These are phyloP conservation scores for Glarea lozoyensis DNA, from an alignment of 495 filamentous ascomycete genomes.

Conservation along the genomic window DNA sequence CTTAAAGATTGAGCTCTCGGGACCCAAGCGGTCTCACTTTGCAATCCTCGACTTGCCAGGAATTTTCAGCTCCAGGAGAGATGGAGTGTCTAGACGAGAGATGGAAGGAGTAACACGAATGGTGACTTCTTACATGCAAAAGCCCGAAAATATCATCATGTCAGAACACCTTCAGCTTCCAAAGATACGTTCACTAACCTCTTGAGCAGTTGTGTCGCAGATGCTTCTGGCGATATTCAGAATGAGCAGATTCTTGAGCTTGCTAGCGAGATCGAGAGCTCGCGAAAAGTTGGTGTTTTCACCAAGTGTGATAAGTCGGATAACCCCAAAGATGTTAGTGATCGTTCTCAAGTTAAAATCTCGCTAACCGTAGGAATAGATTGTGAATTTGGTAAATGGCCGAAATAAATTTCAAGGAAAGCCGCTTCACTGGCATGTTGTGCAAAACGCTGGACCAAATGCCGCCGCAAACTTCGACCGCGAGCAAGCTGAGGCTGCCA, in stretches of 20 bases:
- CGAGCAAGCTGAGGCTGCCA: neutral
- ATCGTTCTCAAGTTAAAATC: neutral
- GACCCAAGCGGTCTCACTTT: constrained; percentile 47
- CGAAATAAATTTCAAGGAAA: neutral
- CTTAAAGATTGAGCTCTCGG: constrained; percentile 47
- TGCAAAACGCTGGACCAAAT: constrained; percentile 1
- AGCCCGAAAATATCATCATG: constrained; percentile 45
- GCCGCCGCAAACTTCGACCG: neutral
- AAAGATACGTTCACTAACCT: neutral
- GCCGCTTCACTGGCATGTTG: constrained; percentile 2
- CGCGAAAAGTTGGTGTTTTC: constrained; percentile 7
- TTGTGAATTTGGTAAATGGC: constrained; percentile 3
- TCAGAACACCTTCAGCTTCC: constrained; percentile 14
- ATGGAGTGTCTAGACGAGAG: constrained; percentile 27
- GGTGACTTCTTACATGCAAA: constrained; percentile 44
- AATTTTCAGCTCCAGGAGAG: constrained; percentile 42
- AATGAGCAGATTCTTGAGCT: constrained; percentile 44
- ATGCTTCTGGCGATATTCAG: constrained; percentile 46
- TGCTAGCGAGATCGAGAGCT: neutral
- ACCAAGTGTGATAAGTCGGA: constrained; percentile 3
- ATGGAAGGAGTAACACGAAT: constrained; percentile 41
- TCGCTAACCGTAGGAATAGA: neutral
- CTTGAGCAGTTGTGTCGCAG: constrained; percentile 29
- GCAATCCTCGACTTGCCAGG: constrained; percentile 56
- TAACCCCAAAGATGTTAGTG: neutral